Evolutionary conservation across 2,329 filamentous ascomycete species (phyloP), one percentile per base, ranked within the genome.

Genomic region (Achaetomium macrosporum): DNA sequence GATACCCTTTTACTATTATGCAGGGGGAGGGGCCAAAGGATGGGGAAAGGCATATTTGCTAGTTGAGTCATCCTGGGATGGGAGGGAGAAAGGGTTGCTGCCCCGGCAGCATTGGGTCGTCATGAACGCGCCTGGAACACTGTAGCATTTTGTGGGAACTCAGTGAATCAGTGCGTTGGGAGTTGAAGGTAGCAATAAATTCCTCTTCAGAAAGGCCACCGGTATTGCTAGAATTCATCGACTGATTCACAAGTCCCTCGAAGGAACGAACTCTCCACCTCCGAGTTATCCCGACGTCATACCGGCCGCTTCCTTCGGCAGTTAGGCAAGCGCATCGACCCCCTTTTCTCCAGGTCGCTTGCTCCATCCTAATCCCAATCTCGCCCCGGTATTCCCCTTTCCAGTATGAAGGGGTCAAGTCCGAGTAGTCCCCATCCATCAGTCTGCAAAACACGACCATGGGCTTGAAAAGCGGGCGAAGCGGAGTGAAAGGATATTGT

Each of bases 1-100:
- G 47, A 50, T 50, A 50, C 47, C 47, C 47, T 16, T 43, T 50
- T 42, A 19, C 40, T 17, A 42, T 42, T 16, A n/a, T 25, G 25
- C 4, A 25, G 25, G 25, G 25, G 7, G 25, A 25, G 25, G 25
- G 25, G 25, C 25, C 7, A 25, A 25, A 25, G 25, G 25, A 4
- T 25, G 25, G 25, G 7, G 25, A 25, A 25, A n/a, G n/a, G n/a
- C 25, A 25, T 25, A 25, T 4, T 25, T 25, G 25, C 25, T 25
- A 7, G 25, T 25, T 25, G 25, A 7, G 25, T 25, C 25, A 25
- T 7, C 25, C 4, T 4, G 7, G 25, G 25, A 7, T 25, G 25
- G 7, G 25, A 25, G 4, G 25, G 25, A 25, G 7, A 25, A 25
- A 7, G 25, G 25, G 25, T 25, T 25, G 7, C 4, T 25, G 25